Percentiles rank a stretch among this genome's conserved stretches.
phyloP scores from a whole-genome alignment of 768 basidiomycete species.

The Rubroboletus satanas region DNA sequence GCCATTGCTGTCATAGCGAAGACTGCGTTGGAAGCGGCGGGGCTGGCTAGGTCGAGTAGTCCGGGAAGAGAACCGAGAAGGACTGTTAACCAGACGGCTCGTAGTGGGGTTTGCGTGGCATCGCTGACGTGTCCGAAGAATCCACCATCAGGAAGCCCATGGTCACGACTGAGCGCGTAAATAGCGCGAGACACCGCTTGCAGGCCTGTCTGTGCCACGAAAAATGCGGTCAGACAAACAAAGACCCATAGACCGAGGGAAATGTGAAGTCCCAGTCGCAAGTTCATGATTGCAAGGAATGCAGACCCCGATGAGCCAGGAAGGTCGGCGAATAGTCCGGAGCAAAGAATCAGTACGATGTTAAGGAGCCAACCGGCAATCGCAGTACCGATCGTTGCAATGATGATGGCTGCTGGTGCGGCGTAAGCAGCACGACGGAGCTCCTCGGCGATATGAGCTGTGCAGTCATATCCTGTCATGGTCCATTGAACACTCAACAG shows the following conservation, averaged over 20 bases:
- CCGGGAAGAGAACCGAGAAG: conserved; percentile 41
- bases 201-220: conserved; percentile 45
- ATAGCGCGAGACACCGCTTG: conserved; percentile 58
- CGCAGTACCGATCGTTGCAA: conserved; percentile 44
- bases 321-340: conserved; percentile 44
- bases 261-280: conserved; percentile 48
- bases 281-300: conserved; percentile 54
- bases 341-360: conserved; percentile 58
- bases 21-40: conserved; percentile 52
- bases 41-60: conserved; percentile 49
- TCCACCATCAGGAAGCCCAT: conserved; percentile 53
- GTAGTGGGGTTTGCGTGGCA: conserved; percentile 51
- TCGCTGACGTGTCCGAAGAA: conserved; percentile 48
- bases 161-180: conserved; percentile 56
- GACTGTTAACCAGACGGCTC: conserved; percentile 52
- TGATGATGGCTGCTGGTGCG: conserved; percentile 42
- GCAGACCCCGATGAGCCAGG: conserved; percentile 53
- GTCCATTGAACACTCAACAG: conserved; percentile 48
- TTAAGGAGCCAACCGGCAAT: conserved; percentile 64
- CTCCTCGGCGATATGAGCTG: conserved; percentile 38
- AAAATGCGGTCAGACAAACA: conserved; percentile 62
- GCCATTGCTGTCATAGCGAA: conserved; percentile 56
- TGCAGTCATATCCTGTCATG: conserved; percentile 35
- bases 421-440: conserved; percentile 51
- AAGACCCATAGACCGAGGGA: conserved; percentile 55